These are phyloP conservation scores for Diutina neorugosa DNA, from an alignment of 1,139 yeast species.

Conservation along the genomic window DNA sequence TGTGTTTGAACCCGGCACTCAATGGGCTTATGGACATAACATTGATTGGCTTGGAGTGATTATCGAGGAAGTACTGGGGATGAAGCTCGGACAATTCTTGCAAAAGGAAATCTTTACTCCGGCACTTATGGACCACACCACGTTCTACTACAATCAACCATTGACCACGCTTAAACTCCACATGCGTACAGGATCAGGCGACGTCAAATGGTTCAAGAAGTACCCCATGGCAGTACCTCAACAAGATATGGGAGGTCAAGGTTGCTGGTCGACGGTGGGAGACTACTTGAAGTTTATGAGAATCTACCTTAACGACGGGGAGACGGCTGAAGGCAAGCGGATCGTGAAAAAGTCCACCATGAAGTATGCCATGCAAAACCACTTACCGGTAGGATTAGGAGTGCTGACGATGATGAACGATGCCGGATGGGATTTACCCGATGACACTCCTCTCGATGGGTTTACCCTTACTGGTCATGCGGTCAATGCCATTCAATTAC, in stretches of 20 bases:
- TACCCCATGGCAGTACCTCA: constrained; percentile 11
- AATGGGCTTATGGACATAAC: constrained; percentile 39
- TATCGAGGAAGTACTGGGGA: constrained; percentile 31
- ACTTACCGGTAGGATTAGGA: not conserved
- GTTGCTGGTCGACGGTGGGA: constrained; percentile 28
- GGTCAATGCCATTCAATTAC: constrained; percentile 11
- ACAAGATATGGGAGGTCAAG: constrained; percentile 40
- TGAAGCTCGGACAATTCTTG: constrained; percentile 29
- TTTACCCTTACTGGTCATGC: not conserved
- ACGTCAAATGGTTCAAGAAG: constrained; percentile 8
- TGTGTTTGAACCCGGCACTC: constrained; percentile 39
- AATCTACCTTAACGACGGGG: constrained; percentile 32
- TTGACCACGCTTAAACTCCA: constrained; percentile 4
- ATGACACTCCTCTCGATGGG: not conserved
- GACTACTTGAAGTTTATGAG: constrained; percentile 33
- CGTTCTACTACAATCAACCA: constrained; percentile 4
- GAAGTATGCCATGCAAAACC: constrained; percentile 4
- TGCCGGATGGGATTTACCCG: not conserved
- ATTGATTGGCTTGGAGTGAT: constrained; percentile 44
- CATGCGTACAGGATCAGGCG: not conserved
- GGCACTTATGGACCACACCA: constrained; percentile 21
- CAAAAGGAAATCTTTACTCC: constrained; percentile 30
- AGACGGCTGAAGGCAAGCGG: constrained; percentile 23
- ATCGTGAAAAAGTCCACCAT: constrained; percentile 19
- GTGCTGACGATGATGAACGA: constrained; percentile 4